Percentiles rank a stretch among this genome's conserved stretches.
Conservation (phyloP, 768 basidiomycete genomes). For the Arthromyces matolae region DNA sequence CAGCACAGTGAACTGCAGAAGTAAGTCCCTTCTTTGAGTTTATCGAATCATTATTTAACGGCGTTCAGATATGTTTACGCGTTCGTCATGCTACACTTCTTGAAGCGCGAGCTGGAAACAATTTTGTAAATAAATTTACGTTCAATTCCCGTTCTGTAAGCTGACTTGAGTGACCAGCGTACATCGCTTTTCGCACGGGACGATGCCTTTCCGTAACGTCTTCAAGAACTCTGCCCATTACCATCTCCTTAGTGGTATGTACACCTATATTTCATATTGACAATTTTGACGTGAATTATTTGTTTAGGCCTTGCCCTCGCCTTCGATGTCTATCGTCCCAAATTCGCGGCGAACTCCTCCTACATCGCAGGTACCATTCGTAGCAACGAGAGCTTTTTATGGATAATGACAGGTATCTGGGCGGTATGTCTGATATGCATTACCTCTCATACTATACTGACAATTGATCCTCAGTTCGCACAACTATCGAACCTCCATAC, state of each 20-base stretch:
- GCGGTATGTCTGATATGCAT: constrained; percentile 45
- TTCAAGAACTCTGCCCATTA: constrained; percentile 94
- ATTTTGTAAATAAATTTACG: constrained; percentile 81
- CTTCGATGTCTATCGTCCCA: constrained; percentile 76
- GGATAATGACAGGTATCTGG: constrained; percentile 65
- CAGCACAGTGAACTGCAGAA: constrained; percentile 76
- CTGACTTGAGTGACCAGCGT: no score
- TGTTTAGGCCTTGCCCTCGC: constrained; percentile 68
- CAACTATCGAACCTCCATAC: constrained; percentile 82
- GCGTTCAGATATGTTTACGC: constrained; percentile 54
- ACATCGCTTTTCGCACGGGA: constrained; percentile 92
- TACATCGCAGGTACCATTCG: constrained; percentile 60
- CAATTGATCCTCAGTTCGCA: constrained; percentile 56
- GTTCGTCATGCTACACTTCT: constrained; percentile 81
- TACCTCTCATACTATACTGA: constrained; percentile 1
- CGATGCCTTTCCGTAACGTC: constrained; percentile 84
- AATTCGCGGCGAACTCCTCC: constrained; percentile 63
- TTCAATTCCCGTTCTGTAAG: no score
- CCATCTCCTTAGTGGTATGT: constrained; percentile 66
- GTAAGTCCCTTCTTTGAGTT: constrained; percentile 28
- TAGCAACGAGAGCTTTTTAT: constrained; percentile 65
- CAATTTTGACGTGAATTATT: background rate
- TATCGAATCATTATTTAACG: constrained; percentile 7
- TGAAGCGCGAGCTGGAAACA: constrained; percentile 91
- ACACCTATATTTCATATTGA: background rate